Percentiles rank a stretch among this genome's conserved stretches.
These are phyloP conservation scores for Glycine soja DNA, from an alignment of 306 rosid genomes.

Conservation along the genomic window DNA sequence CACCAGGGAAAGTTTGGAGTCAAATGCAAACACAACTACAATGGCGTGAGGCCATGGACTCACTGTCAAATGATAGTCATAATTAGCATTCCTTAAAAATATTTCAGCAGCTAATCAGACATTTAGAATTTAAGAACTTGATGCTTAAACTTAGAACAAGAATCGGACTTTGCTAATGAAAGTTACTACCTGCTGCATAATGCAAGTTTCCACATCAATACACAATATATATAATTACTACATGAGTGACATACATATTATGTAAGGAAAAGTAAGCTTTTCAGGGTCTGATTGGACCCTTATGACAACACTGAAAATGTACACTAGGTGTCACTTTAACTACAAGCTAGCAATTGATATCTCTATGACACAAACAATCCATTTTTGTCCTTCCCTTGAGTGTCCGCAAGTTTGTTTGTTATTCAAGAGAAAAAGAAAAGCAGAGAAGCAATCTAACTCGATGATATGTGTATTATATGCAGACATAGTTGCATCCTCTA, in stretches of 20 bases:
- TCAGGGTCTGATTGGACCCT: constrained; percentile 18
- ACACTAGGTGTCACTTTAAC: constrained; percentile 34
- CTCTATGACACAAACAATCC: not conserved
- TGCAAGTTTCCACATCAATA: not conserved
- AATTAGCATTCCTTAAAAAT: constrained; percentile 7
- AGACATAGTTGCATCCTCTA: constrained; percentile 49
- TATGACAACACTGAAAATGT: constrained; percentile 18
- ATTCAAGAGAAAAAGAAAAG: constrained; percentile 31
- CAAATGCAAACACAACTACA: constrained; percentile 4
- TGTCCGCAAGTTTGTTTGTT: constrained; percentile 29
- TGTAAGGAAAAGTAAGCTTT: not conserved
- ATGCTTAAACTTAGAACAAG: constrained; percentile 32
- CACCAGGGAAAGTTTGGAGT: not conserved
- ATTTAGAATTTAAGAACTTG: constrained; percentile 24
- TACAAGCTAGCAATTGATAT: constrained; percentile 40
- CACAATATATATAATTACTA: not conserved
- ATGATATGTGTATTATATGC: constrained; percentile 30
- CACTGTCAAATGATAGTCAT: not conserved
- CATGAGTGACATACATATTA: not conserved
- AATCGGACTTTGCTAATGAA: not conserved
- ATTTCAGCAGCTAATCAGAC: constrained; percentile 17
- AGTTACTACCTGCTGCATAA: not conserved
- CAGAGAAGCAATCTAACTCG: constrained; percentile 43
- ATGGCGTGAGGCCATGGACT: constrained; percentile 2
- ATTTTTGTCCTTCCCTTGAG: constrained; percentile 35